phyloP scores from a whole-genome alignment of 2,329 filamentous ascomycete genomes.

The Leptographium flavum region DNA sequence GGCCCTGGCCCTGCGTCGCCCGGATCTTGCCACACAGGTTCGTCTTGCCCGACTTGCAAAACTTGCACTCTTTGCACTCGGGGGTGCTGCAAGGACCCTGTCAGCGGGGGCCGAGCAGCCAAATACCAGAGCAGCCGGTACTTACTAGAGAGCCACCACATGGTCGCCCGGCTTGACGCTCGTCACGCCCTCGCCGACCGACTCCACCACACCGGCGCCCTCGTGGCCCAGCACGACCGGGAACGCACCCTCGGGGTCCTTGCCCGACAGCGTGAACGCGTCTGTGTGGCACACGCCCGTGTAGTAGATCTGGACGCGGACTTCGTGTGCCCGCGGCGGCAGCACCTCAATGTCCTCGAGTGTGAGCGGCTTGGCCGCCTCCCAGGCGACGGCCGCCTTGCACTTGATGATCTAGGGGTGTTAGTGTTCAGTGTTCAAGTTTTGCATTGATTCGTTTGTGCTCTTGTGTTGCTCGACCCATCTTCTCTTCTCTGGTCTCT shows the following conservation, averaged over 20 bases:
- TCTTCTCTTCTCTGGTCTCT: background rate
- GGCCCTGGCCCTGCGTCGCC: constrained; percentile 84
- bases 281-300: constrained; percentile 98
- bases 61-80: constrained; percentile 96
- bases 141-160: constrained; percentile 75
- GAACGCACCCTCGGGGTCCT: constrained; percentile 93
- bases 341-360: constrained; percentile 89
- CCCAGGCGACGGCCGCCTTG: constrained; percentile 97
- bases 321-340: constrained; percentile 81
- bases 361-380: constrained; percentile 75
- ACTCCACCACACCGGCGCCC: constrained; percentile 84
- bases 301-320: constrained; percentile 93
- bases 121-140: constrained; percentile 12
- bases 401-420: constrained; percentile 75
- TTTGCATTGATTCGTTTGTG: no score
- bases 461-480: no score
- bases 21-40: constrained; percentile 99
- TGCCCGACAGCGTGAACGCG: constrained; percentile 89
- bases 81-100: constrained; percentile 65
- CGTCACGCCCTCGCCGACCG: constrained; percentile 80
- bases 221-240: constrained; percentile 82
- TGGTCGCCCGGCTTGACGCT: constrained; percentile 86
- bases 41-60: constrained; percentile 98
- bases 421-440: background rate
- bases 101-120: background rate